A percentile compares a stretch with the other conserved stretches of the same genome.
These are phyloP conservation scores for Hamigera avellanea DNA, from an alignment of 495 filamentous ascomycete species.

Conservation along the genomic window DNA sequence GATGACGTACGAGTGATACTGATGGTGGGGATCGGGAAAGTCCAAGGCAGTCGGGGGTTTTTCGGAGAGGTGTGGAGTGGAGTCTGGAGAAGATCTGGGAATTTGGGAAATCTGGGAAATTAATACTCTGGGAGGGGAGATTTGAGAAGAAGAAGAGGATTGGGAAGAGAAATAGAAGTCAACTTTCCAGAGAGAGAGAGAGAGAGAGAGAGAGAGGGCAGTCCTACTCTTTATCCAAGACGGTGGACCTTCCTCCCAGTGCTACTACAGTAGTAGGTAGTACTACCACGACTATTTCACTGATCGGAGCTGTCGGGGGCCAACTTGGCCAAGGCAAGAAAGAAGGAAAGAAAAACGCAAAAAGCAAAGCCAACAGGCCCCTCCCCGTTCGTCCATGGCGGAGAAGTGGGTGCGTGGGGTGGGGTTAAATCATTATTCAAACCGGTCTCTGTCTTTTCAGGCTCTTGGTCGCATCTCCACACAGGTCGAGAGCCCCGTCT, in stretches of 20 bases:
- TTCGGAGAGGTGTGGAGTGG: not conserved
- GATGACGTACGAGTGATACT: conserved; percentile 20
- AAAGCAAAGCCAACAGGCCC: too few relatives aligned
- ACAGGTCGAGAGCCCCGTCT: too few relatives aligned
- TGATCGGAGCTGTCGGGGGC: conserved; percentile 1
- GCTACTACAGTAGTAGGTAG: too few relatives aligned
- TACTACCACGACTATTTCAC: too few relatives aligned
- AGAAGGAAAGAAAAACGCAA: not conserved
- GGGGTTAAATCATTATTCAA: not conserved
- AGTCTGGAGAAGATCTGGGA: not conserved
- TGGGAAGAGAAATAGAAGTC: too few relatives aligned
- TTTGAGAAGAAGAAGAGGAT: conserved; percentile 1
- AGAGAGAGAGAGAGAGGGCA: conserved; percentile 2
- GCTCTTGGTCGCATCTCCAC: too few relatives aligned
- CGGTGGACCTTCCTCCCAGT: conserved; percentile 9
- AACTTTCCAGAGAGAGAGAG: conserved; percentile 4
- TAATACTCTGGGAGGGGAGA: not conserved
- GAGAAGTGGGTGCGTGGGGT: conserved; percentile 18
- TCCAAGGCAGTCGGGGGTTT: too few relatives aligned
- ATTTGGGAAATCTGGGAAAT: too few relatives aligned
- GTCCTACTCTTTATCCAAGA: conserved; percentile 7
- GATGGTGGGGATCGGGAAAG: conserved; percentile 4
- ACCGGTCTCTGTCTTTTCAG: too few relatives aligned
- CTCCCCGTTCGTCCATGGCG: conserved; percentile 12
- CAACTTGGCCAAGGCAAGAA: not conserved